Conservation (phyloP, 2,329 filamentous ascomycete species). For the Tricladium varicosporioides region DNA sequence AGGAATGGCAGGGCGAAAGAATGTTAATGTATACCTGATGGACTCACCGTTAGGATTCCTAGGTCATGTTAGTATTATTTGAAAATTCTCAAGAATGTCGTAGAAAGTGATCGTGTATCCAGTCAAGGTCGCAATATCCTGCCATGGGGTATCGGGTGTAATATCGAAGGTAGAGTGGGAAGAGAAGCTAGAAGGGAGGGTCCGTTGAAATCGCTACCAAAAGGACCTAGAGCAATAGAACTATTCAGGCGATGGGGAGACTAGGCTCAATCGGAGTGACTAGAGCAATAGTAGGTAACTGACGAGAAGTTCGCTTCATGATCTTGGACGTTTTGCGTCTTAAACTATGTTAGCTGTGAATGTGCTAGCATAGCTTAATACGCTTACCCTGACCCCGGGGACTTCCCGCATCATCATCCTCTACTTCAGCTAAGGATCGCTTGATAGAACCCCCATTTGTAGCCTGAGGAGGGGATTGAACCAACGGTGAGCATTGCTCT, state of each 20-base stretch:
- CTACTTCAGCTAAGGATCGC: slow-evolving; percentile 26
- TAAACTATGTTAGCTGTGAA: slow-evolving; percentile 17
- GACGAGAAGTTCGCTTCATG: slow-evolving; percentile 18
- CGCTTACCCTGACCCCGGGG: slow-evolving; percentile 25
- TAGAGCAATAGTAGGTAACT: neutral
- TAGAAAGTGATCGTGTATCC: slow-evolving; percentile 2
- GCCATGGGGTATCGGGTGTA: too few relatives aligned
- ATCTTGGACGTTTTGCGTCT: slow-evolving; percentile 34
- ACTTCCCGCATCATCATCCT: slow-evolving; percentile 6
- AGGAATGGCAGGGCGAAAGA: slow-evolving; percentile 11
- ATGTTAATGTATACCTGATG: slow-evolving; percentile 25
- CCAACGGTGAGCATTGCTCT: slow-evolving; percentile 4
- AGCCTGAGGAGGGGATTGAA: neutral
- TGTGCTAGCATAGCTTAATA: too few relatives aligned
- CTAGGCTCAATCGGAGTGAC: neutral
- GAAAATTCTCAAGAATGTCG: slow-evolving; percentile 7
- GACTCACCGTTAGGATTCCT: slow-evolving; percentile 26
- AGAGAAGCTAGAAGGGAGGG: neutral
- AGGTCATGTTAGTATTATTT: slow-evolving; percentile 19
- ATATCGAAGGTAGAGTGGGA: neutral
- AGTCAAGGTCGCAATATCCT: neutral
- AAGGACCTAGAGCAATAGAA: too few relatives aligned
- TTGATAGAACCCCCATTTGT: slow-evolving; percentile 17
- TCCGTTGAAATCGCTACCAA: too few relatives aligned
- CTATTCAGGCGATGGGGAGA: too few relatives aligned